phyloP scores from a whole-genome alignment of 2,329 filamentous ascomycete species.

The Botrytis pseudocinerea region DNA sequence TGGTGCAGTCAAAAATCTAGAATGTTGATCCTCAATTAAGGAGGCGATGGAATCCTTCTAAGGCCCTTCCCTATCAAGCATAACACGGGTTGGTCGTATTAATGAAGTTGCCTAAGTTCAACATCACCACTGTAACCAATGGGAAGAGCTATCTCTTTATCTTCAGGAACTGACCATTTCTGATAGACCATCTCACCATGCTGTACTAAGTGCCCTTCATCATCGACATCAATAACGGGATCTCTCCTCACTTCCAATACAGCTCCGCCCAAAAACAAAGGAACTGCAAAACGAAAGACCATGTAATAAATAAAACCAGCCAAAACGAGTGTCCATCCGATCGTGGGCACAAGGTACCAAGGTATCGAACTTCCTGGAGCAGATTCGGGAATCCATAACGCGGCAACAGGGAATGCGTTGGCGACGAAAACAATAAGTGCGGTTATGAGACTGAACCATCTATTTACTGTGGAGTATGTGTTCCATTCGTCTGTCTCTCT shows the following conservation, averaged over 20 bases:
- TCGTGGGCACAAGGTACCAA: constrained; percentile 23
- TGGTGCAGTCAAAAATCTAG: neutral
- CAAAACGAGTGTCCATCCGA: constrained; percentile 18
- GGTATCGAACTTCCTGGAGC: neutral
- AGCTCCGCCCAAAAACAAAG: neutral
- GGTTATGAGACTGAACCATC: constrained; percentile 18
- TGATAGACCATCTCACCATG: constrained; percentile 20
- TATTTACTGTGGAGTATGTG: neutral
- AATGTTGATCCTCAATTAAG: neutral
- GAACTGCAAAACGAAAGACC: constrained; percentile 8
- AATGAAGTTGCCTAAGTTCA: neutral
- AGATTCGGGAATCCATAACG: constrained; percentile 12
- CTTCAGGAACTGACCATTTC: constrained; percentile 20
- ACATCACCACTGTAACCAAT: neutral
- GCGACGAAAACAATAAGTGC: constrained; percentile 21
- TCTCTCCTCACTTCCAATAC: constrained; percentile 8
- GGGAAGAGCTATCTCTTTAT: neutral
- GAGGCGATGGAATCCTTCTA: too few species aligned
- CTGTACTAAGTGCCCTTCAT: constrained; percentile 14
- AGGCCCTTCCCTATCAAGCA: neutral
- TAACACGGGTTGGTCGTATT: neutral
- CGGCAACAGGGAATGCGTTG: constrained; percentile 5
- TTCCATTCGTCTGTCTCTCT: constrained; percentile 10
- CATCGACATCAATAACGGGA: neutral
- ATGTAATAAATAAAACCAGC: constrained; percentile 8